Percentiles rank a stretch among this genome's conserved stretches.
These are phyloP conservation scores for Candida fluviatilis DNA, from an alignment of 805 yeast species.

Conservation along the genomic window DNA sequence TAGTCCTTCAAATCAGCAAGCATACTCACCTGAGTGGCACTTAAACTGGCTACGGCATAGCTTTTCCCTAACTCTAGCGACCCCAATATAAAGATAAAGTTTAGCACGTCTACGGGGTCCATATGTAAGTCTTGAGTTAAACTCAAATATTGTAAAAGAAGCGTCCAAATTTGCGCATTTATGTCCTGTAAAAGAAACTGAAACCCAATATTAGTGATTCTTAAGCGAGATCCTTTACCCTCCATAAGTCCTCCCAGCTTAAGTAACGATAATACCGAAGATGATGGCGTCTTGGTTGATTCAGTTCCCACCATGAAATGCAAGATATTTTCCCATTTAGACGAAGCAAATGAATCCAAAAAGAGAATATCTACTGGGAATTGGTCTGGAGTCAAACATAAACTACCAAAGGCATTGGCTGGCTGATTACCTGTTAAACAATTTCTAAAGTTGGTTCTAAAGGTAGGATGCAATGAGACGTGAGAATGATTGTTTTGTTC, in stretches of 20 bases:
- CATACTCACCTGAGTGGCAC: constrained; percentile 80
- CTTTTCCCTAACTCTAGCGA: constrained; percentile 88
- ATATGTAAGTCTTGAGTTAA: constrained; percentile 78
- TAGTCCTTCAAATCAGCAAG: constrained; percentile 86
- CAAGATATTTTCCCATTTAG: constrained; percentile 90
- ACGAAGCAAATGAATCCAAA: constrained; percentile 75
- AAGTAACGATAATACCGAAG: constrained; percentile 74
- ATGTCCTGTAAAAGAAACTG: constrained; percentile 91
- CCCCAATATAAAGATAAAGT: constrained; percentile 90
- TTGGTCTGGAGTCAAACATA: constrained; percentile 49
- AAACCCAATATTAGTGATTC: constrained; percentile 88
- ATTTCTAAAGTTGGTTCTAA: constrained; percentile 68
- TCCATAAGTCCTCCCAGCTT: constrained; percentile 88
- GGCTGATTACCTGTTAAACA: constrained; percentile 79
- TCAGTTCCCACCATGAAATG: constrained; percentile 98
- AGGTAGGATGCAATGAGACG: constrained; percentile 63
- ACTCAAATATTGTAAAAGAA: constrained; percentile 80
- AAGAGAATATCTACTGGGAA: constrained; percentile 58
- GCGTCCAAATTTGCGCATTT: constrained; percentile 92
- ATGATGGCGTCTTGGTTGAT: constrained; percentile 61
- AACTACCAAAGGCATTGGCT: constrained; percentile 72
- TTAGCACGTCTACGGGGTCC: constrained; percentile 95
- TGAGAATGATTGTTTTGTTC: constrained; percentile 48
- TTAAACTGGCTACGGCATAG: constrained; percentile 65
- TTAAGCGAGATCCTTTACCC: constrained; percentile 44